Evolutionary conservation across 176 grass and related monocot species (phyloP), one percentile per base, ranked within the genome.

Genomic region (Luzula sylvatica): DNA sequence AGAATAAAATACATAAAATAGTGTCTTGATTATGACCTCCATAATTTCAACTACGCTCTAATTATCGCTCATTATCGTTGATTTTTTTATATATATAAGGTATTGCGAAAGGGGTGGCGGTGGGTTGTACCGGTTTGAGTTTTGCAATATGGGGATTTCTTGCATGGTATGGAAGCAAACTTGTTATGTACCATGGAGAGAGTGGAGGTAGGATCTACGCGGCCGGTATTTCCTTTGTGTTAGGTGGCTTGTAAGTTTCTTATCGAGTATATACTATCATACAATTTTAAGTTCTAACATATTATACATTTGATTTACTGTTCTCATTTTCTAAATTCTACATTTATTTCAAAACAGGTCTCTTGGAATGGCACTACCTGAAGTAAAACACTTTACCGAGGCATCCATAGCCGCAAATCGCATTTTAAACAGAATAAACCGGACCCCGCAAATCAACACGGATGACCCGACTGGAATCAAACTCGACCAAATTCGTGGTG

Each of bases 101-200:
- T n/a, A 80, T 90, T 26, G 92, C 92, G 0, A 98, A 98, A 39
- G 92, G 92, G 11, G 60, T 90, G 0, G 85, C 92, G 8, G 85
- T 98, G 2, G 92, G 92, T 15, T 86, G 83, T 49, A 98, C 84
- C 0, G 85, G 92, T 1, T 65, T 98, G 32, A 75, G 81, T 18
- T 98, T 98, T 8, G 73, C 85, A 27, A 98, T 90, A 35, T 98
- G 92, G 92, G 92, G 51, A 8, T 90, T 98, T 57, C 92, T 98
- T 15, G 92, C 92, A 5, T 98, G 92, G 92, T 98, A 98, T 18
- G 92, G 92, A 4, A 73, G 78, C 40, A 75, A 65, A 38, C 66
- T 96, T 65, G 84, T 96, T n/a, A 82, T 83, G 85, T 74, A 71
- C 46, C 85, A 86, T 25, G 81, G 83, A 15, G 85, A 79, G 38